phyloP scores from a whole-genome alignment of 305 asterid species.

The Salvia sclarea region DNA sequence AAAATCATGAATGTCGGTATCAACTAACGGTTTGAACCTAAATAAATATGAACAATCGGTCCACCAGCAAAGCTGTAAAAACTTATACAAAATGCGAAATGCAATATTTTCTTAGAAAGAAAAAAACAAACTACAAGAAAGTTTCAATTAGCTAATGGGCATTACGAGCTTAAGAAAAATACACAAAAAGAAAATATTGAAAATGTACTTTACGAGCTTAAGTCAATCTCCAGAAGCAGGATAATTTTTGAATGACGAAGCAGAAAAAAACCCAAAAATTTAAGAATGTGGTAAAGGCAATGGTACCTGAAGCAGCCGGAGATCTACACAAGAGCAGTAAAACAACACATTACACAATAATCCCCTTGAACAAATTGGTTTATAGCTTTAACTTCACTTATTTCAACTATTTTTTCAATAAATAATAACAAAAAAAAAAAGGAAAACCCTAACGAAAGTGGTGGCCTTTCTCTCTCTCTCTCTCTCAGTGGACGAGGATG shows the following conservation, averaged over 20 bases:
- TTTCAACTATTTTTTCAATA: constrained; percentile 1
- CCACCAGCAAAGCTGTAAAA: background rate
- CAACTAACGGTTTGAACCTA: background rate
- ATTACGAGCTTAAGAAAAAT: background rate
- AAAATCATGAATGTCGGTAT: background rate
- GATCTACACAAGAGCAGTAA: constrained; percentile 34
- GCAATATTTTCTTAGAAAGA: background rate
- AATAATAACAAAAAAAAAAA: background rate
- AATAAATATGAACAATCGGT: background rate
- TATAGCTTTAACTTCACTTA: background rate
- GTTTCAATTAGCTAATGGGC: background rate
- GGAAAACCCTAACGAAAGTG: constrained; percentile 28
- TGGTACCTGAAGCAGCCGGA: constrained; percentile 43
- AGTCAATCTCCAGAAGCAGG: background rate
- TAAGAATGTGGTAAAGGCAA: constrained; percentile 28
- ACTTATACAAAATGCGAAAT: background rate
- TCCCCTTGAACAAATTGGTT: constrained; percentile 21
- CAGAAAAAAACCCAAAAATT: background rate
- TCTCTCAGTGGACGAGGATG: constrained; percentile 48
- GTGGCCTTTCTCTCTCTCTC: constrained; percentile 32
- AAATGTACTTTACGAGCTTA: constrained; percentile 7
- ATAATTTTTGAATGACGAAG: background rate
- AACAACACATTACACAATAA: background rate
- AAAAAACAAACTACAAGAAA: background rate
- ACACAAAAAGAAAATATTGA: background rate